Percentiles rank a stretch among this genome's conserved stretches.
Evolutionary conservation across 1,284 basidiomycete species (phyloP).

Genomic region (Ustilago trichophora): DNA sequence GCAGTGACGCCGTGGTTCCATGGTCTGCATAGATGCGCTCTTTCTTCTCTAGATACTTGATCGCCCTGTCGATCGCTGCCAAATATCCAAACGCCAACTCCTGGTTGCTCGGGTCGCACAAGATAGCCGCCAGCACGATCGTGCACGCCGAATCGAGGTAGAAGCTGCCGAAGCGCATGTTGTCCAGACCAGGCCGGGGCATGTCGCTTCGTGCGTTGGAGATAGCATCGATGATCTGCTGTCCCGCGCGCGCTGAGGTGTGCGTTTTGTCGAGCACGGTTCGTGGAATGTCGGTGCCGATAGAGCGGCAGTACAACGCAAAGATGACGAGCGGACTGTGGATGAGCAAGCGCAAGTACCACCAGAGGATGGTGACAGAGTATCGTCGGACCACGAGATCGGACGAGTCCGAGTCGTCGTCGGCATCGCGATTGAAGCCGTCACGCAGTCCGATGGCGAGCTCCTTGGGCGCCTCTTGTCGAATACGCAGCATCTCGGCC

Average conservation of each 20-base stretch:
- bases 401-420: constrained; percentile 36
- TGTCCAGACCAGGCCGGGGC: constrained; percentile 38
- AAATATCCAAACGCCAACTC: constrained; percentile 39
- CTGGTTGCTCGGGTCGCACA: constrained; percentile 45
- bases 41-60: constrained; percentile 46
- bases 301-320: constrained; percentile 44
- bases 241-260: constrained; percentile 27
- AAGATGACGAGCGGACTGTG: constrained; percentile 43
- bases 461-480: constrained; percentile 31
- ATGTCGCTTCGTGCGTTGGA: constrained; percentile 31
- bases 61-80: constrained; percentile 38
- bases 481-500: constrained; percentile 38
- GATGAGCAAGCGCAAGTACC: constrained; percentile 44
- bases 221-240: constrained; percentile 44
- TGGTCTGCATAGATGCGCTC: constrained; percentile 41
- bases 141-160: constrained; percentile 46
- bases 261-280: constrained; percentile 38
- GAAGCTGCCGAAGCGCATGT: constrained; percentile 45
- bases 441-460: constrained; percentile 30
- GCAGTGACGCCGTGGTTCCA: constrained; percentile 39
- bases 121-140: constrained; percentile 35
- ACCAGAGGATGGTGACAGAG: constrained; percentile 39
- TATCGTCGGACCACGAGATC: constrained; percentile 46
- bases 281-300: constrained; percentile 30
- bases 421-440: constrained; percentile 24